These are phyloP conservation scores for Gossypium herbaceum DNA, from an alignment of 345 rosid genomes.

Conservation along the genomic window DNA sequence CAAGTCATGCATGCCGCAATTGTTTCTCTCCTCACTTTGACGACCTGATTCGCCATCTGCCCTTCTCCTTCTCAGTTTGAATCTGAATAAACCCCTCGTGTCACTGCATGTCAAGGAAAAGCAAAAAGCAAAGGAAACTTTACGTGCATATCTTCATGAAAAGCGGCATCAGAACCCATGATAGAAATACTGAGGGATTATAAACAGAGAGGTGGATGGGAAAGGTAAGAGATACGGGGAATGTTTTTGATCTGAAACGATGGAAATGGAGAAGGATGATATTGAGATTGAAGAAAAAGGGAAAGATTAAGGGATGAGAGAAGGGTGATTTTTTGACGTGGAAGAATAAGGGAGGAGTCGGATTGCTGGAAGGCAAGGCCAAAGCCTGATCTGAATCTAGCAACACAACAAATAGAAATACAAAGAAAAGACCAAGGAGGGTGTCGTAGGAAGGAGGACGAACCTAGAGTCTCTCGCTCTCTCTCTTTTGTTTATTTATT, in stretches of 20 bases:
- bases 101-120: no score
- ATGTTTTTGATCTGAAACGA: neutral
- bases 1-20: constrained; percentile 75
- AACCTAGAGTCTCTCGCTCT: neutral
- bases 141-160: no score
- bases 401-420: neutral
- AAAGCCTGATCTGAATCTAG: neutral
- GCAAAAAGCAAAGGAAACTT: no score
- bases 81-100: no score
- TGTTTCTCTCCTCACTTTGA: constrained; percentile 60
- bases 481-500: no score
- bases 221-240: neutral
- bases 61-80: neutral
- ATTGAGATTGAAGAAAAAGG: neutral
- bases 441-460: neutral
- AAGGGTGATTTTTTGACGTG: neutral
- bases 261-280: neutral
- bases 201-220: neutral
- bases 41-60: constrained; percentile 53
- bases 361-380: neutral
- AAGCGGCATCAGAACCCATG: no score
- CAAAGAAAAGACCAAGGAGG: neutral
- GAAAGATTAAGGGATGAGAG: neutral
- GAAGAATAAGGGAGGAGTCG: neutral
- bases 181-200: neutral